phyloP scores from a whole-genome alignment of 192 early-diverging fungal genomes.

The Umbelopsis sp. region DNA sequence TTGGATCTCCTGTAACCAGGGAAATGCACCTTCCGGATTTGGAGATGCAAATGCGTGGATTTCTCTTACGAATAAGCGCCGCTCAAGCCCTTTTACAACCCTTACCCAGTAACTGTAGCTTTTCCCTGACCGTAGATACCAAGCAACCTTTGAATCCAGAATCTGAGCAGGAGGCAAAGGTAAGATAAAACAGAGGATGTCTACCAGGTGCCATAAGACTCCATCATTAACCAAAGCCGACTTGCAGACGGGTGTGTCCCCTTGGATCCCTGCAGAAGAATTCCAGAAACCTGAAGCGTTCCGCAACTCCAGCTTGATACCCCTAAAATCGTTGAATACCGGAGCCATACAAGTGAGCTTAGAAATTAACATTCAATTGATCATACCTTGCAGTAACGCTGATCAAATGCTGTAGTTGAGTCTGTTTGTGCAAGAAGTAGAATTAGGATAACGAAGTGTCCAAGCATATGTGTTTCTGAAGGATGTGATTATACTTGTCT shows the following conservation, averaged over 20 bases:
- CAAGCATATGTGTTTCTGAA: neutral
- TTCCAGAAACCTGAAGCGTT: neutral
- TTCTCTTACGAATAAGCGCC: neutral
- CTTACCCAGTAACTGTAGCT: neutral
- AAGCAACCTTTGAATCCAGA: neutral
- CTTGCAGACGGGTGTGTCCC: neutral
- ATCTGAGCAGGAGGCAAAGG: neutral
- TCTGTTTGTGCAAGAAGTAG: slow-evolving; percentile 4
- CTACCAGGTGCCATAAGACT: neutral
- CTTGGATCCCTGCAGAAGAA: slow-evolving; percentile 11
- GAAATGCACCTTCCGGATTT: neutral
- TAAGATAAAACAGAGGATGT: neutral
- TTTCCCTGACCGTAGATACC: neutral
- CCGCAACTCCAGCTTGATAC: neutral
- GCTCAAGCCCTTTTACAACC: neutral
- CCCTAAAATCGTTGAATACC: neutral
- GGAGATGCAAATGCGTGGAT: neutral
- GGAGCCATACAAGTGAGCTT: neutral
- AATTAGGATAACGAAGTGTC: neutral
- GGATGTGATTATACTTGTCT: neutral
- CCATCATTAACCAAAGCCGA: neutral
- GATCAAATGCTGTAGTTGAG: neutral
- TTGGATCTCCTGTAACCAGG: neutral
- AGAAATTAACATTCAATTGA: neutral
- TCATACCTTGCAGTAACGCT: neutral